Evolutionary conservation across 2,329 filamentous ascomycete genomes (phyloP).

Genomic region (Ceratocystis albifundus): DNA sequence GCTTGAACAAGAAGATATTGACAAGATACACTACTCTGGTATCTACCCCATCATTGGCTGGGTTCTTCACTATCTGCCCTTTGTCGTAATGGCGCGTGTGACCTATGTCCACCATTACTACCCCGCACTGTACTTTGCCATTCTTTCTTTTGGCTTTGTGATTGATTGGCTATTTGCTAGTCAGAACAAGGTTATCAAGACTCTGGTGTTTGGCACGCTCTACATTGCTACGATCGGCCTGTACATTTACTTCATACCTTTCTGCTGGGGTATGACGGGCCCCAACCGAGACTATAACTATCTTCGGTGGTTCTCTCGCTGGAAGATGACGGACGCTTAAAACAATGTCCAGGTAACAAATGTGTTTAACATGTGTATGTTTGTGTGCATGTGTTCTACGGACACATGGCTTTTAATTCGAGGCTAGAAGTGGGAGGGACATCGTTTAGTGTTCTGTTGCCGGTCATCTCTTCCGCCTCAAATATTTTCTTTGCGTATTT

Average conservation of each 20-base stretch:
- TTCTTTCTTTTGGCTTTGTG: conserved; percentile 77
- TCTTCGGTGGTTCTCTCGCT: conserved; percentile 84
- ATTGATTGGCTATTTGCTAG: conserved; percentile 69
- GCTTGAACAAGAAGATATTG: conserved; percentile 66
- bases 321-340: conserved; percentile 60
- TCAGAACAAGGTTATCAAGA: conserved; percentile 52
- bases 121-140: conserved; percentile 93
- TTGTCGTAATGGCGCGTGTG: conserved; percentile 94
- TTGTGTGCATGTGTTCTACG: background rate
- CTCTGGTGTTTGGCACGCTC: conserved; percentile 57
- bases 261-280: conserved; percentile 93
- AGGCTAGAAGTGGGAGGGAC: background rate
- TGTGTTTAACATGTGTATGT: background rate
- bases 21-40: conserved; percentile 88
- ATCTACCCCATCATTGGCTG: conserved; percentile 87
- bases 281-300: conserved; percentile 73
- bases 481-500: conserved; percentile 13
- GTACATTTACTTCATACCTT: conserved; percentile 82
- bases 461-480: background rate
- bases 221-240: conserved; percentile 67
- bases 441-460: background rate
- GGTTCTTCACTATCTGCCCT: conserved; percentile 93
- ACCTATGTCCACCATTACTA: conserved; percentile 99
- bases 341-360: background rate
- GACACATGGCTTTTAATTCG: background rate